Evolutionary conservation across 768 basidiomycete genomes (phyloP), one percentile per base, ranked within the genome.

Genomic region (Rhodocollybia butyracea): DNA sequence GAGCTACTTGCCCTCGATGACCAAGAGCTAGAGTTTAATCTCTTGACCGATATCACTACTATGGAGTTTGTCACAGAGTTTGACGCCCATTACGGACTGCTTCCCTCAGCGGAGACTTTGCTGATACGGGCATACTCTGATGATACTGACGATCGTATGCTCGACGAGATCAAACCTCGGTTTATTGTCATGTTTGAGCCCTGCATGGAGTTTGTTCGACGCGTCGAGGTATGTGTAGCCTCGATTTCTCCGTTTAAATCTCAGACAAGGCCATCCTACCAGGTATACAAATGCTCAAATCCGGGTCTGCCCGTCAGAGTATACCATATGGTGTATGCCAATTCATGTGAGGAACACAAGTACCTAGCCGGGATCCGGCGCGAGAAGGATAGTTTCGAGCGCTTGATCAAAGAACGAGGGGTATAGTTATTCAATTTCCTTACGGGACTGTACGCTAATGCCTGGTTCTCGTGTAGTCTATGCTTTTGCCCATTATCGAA

Each of bases 171-270:
- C 7, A 78, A 88, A 57, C 97, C 97, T 2, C 84, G 87, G 59
- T 98, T 94, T 65, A 87, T 99, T 51, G 84, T 98, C 45, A 92
- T 98, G 89, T 94, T 89, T 60, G 97, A 99, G 64, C 94, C 96
- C 2, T 90, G 86, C 62, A 87, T 93, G 66, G 90, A 96, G 51
- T 99, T 98, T 62, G 83, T 98, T 34, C 78, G 97, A 26, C 81
- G 97, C 1, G 78, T 99, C 24, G 95, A 99, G 79, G 95, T 92
- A 51, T 53, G 81, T 60, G 24, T 42, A 7, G 7, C n/a, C 19
- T 34, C n/a, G 36, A 34, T 61, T 17, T 10, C 0, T 31, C 39
- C 38, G 17, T 17, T 32, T 3, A 17, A 5, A 17, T 34, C 22
- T 46, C 21, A 41, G n/a, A 26, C n/a, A n/a, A n/a, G n/a, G 11